Conservation (phyloP, 805 yeast species). For the Soucietia sequanensis region DNA sequence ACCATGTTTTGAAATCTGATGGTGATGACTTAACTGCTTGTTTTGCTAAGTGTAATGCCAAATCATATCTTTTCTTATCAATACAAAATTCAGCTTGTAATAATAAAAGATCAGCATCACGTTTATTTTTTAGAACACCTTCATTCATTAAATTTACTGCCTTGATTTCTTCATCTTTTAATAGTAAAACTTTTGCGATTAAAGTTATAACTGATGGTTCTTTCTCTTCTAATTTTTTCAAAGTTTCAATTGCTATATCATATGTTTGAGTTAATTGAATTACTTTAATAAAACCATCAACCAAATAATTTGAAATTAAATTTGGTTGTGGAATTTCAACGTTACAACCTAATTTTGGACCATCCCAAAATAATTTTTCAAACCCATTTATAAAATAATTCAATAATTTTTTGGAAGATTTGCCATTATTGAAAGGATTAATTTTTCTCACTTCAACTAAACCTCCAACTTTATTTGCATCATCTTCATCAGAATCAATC, state of each 20-base stretch:
- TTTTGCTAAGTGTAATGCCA: conserved; percentile 58
- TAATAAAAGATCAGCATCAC: conserved; percentile 54
- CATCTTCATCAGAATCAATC: conserved; percentile 70
- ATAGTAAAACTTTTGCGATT: conserved; percentile 51
- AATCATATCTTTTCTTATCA: conserved; percentile 49
- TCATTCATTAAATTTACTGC: conserved; percentile 53
- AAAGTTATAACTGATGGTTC: conserved; percentile 62
- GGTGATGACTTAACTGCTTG: conserved; percentile 72
- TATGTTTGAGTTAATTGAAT: conserved; percentile 65
- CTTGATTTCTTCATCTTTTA: conserved; percentile 58
- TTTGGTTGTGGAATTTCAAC: conserved; percentile 72
- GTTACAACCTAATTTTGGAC: conserved; percentile 62
- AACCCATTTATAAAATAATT: conserved; percentile 59
- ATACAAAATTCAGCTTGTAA: conserved; percentile 59
- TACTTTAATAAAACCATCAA: conserved; percentile 68
- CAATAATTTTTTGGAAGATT: conserved; percentile 41
- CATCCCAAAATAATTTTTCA: conserved; percentile 63
- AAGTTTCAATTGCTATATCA: conserved; percentile 58
- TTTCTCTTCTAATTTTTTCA: conserved; percentile 47
- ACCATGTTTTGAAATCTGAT: conserved; percentile 75
- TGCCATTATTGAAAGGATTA: conserved; percentile 63
- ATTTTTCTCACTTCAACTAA: conserved; percentile 82
- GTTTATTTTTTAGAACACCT: conserved; percentile 48
- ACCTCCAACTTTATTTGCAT: conserved; percentile 48
- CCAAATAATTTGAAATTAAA: conserved; percentile 61